Percentiles rank a stretch among this genome's conserved stretches.
Conservation (phyloP, 1,284 basidiomycete genomes). For the Microbotryum violaceum region DNA sequence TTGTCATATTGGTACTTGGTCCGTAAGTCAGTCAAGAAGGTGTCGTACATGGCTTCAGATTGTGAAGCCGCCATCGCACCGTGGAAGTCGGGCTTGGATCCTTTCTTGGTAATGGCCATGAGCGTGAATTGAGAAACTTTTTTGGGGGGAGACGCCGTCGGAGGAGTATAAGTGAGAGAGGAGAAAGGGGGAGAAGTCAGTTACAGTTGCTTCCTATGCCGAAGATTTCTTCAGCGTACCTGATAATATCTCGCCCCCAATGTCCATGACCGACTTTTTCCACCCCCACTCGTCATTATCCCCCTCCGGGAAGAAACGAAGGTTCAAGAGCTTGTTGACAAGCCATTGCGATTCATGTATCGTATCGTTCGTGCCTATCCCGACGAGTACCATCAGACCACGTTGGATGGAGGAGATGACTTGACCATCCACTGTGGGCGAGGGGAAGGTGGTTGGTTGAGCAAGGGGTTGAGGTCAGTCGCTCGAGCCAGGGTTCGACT, state of each 20-base stretch:
- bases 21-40: constrained; percentile 23
- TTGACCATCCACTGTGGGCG: constrained; percentile 9
- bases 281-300: constrained; percentile 25
- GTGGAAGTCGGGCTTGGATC: constrained; percentile 34
- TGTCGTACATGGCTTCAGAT: constrained; percentile 22
- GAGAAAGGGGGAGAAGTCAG: not conserved
- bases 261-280: constrained; percentile 26
- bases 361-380: constrained; percentile 21
- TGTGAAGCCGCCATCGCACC: constrained; percentile 25
- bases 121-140: constrained; percentile 34
- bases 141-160: too few species aligned
- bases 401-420: constrained; percentile 17
- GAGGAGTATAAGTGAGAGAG: not conserved
- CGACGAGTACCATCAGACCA: constrained; percentile 15
- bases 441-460: not conserved
- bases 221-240: constrained; percentile 7
- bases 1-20: constrained; percentile 20
- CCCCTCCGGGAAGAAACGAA: constrained; percentile 26
- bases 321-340: constrained; percentile 15
- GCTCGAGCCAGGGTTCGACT: not conserved
- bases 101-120: constrained; percentile 28
- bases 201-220: too few species aligned
- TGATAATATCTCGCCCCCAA: constrained; percentile 21
- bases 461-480: not conserved
- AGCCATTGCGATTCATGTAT: constrained; percentile 23